Evolutionary conservation across 495 filamentous ascomycete genomes (phyloP), one percentile per base, ranked within the genome.

Genomic region (Platismatia glauca): DNA sequence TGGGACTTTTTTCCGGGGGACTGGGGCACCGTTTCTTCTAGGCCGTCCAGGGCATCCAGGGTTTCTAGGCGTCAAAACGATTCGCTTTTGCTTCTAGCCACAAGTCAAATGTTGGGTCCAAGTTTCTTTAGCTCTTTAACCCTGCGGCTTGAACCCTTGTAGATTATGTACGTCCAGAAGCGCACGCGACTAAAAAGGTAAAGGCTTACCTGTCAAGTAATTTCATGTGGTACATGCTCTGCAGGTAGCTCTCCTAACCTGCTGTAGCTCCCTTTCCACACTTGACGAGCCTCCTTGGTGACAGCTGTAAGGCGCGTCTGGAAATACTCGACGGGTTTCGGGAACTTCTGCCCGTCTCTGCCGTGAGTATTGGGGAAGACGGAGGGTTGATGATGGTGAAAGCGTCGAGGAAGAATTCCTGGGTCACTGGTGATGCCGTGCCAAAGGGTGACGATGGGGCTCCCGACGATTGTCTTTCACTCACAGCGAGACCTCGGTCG

Each of bases 101-200:
- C 39, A 33, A 48, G 15, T 39, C 31, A 37, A 33, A 46, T 50
- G 58, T 31, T 35, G 41, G 58, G 58, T 60, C 50, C 46, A 46
- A 46, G 41, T 44, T 11, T 46, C 20, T 12, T 2, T 8, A 39
- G 37, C 7, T 48, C 11, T 3, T 43, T 44, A 43, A 41, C 46
- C 55, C 41, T 57, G 60, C 60, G 60, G 60, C 38, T 35, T 57
- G 53, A 62, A 62, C 60, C 60, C 60, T 58, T 46, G 52, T 62
- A 62, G 39, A 62, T 48, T 62, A 62, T 62, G 60, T 43, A 56
- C 7, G 53, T 16, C 4, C 7, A 22, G 38, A 62, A 57, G 60
- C 60, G 60, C 60, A 62, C 53, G 60, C 60, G 60, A 62, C 60
- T 39, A n/a, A 31, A 55, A 29, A 13, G 59, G 59, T 31, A 48